These are phyloP conservation scores for Saraca asoca DNA, from an alignment of 331 rosid species.

Conservation along the genomic window DNA sequence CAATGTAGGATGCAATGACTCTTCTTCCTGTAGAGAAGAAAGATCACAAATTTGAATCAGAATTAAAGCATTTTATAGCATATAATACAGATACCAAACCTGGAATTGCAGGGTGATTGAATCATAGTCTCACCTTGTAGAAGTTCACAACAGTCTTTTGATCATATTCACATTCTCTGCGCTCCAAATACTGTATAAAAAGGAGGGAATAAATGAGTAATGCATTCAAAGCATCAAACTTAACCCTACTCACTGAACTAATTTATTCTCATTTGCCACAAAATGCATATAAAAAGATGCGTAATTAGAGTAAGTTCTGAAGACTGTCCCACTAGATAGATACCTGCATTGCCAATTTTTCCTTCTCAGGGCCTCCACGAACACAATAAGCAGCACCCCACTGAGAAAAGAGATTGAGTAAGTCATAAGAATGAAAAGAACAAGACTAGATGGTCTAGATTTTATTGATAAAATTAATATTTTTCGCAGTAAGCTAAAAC, in stretches of 20 bases:
- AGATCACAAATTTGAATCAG: conserved; percentile 2
- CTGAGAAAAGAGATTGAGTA: conserved; percentile 38
- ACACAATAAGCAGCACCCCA: conserved; percentile 94
- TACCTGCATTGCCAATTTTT: conserved; percentile 87
- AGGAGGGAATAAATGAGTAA: background rate
- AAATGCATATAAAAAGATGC: background rate
- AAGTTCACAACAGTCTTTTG: conserved; percentile 66
- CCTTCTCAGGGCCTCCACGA: conserved; percentile 79
- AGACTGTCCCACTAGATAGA: background rate
- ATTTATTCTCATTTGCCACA: too few relatives aligned
- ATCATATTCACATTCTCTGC: conserved; percentile 94
- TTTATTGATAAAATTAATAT: too few relatives aligned
- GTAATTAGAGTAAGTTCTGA: background rate
- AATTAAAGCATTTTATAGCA: background rate
- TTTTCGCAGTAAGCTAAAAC: too few relatives aligned
- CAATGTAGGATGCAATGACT: conserved; percentile 55
- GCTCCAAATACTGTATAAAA: conserved; percentile 75
- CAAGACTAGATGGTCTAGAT: too few relatives aligned
- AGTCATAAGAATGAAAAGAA: background rate
- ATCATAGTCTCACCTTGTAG: conserved; percentile 57
- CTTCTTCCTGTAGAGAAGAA: conserved; percentile 57
- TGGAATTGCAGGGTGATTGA: background rate
- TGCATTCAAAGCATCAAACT: background rate
- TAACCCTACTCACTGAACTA: background rate
- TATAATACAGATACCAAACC: background rate